Evolutionary conservation across 768 basidiomycete genomes (phyloP), one percentile per base, ranked within the genome.

Genomic region (Pleurotus salmoneostramineus): DNA sequence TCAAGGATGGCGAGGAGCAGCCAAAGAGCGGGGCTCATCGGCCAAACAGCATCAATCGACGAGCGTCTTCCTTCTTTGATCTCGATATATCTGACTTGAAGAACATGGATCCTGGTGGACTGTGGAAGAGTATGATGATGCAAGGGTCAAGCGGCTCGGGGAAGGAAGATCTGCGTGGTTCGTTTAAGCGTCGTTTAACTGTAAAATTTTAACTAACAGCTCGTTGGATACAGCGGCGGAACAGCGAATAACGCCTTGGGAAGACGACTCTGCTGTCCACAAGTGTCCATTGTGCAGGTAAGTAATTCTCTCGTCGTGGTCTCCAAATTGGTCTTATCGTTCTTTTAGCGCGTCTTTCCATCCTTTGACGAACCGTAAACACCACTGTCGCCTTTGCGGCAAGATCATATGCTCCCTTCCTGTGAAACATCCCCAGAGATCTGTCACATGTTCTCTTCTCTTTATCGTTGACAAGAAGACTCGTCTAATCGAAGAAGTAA

Each of bases 311-410:
- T 37, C 40, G 17, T 15, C 32, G 27, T 8, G 14, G 44, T 4
- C 35, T 33, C 1, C 11, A 44, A 51, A 3, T 45, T 59, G 6
- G 10, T 47, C 43, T 43, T 49, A 52, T 49, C 27, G 14, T 48
- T 17, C 44, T 42, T 34, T 46, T 57, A 84, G 83, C 62, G 79
- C 82, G 50, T 83, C 88, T 1, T 98, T 98, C 68, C 91, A 95
- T 66, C 84, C 91, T 0, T 72, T 98, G 2, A 92, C 93, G 1
- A 96, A 94, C 63, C 85, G 96, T 11, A 96, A 96, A 72, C 96
- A 98, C 64, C 96, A 98, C 67, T 98, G 96, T 68, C 87, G 96
- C 6, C 76, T 98, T 11, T 98, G 96, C 63, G 96, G 96, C 0
- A 79, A 87, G 56, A 91, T 98, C 42, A 85, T 98, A 10, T 98